phyloP scores from a whole-genome alignment of 768 basidiomycete species.

The Zangia roseola region DNA sequence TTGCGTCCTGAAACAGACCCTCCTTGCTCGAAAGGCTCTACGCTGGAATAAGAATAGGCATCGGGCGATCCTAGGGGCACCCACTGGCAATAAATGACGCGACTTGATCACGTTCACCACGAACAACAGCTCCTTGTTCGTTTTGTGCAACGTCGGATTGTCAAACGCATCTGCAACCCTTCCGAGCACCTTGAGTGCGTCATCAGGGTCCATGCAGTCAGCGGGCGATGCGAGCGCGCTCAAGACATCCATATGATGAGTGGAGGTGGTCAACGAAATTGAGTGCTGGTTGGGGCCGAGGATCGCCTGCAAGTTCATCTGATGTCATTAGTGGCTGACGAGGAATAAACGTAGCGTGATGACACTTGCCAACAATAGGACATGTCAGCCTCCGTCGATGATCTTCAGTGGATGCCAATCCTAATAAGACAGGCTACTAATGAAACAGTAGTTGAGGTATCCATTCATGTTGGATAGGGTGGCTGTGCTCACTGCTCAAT shows the following conservation, averaged over 20 bases:
- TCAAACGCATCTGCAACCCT: constrained; percentile 32
- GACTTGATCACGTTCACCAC: constrained; percentile 25
- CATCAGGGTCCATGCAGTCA: neutral
- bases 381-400: constrained; percentile 20
- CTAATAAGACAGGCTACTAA: too few relatives aligned
- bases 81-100: constrained; percentile 19
- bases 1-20: constrained; percentile 4
- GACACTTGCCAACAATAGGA: neutral
- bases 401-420: too few relatives aligned
- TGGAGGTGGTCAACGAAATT: neutral
- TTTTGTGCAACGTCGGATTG: constrained; percentile 17
- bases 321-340: constrained; percentile 6
- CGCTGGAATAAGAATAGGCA: neutral
- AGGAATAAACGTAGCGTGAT: neutral
- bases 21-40: constrained; percentile 21
- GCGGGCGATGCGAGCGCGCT: neutral
- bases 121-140: constrained; percentile 19
- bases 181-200: constrained; percentile 24
- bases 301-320: too few relatives aligned
- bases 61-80: neutral
- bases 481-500: too few relatives aligned
- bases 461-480: too few relatives aligned
- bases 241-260: constrained; percentile 5
- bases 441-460: too few relatives aligned
- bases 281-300: neutral